Percentiles rank a stretch among this genome's conserved stretches.
Conservation (phyloP, 169 alveolate genomes). For the Amoebophrya sp. region DNA sequence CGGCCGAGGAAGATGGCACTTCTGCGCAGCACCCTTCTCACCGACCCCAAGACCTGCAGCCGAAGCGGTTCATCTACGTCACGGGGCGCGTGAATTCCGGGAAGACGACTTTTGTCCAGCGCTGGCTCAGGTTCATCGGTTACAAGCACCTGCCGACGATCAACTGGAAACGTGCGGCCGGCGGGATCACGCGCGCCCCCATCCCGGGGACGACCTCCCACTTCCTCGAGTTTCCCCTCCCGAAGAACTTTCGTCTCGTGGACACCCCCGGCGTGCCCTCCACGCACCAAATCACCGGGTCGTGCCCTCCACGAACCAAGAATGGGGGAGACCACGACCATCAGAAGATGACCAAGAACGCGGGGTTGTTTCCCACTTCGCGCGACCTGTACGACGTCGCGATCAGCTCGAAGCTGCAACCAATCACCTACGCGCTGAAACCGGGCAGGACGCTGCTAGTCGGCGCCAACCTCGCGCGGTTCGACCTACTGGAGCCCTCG, state of each 20-base stretch:
- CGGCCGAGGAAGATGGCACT: too few species aligned
- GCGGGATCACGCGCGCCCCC: constrained; percentile 55
- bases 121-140: constrained; percentile 43
- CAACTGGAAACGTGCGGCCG: constrained; percentile 28
- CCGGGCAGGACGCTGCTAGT: constrained; percentile 44
- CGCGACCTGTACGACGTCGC: constrained; percentile 41
- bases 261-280: constrained; percentile 59
- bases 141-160: constrained; percentile 24
- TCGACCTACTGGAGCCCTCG: constrained; percentile 34
- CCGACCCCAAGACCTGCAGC: too few species aligned
- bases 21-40: too few species aligned
- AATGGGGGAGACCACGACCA: too few species aligned
- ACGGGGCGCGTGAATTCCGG: constrained; percentile 60
- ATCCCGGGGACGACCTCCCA: constrained; percentile 57
- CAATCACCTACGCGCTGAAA: constrained; percentile 42
- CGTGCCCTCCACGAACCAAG: constrained; percentile 32
- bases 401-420: constrained; percentile 41
- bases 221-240: constrained; percentile 46
- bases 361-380: neutral
- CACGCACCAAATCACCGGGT: constrained; percentile 37
- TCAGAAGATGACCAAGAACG: neutral
- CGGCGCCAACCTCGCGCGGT: constrained; percentile 48
- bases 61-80: constrained; percentile 46
- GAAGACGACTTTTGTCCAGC: constrained; percentile 50
- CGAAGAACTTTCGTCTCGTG: constrained; percentile 43